Evolutionary conservation across 2,329 filamentous ascomycete genomes (phyloP).

Genomic region (Colletotrichum zoysiae): DNA sequence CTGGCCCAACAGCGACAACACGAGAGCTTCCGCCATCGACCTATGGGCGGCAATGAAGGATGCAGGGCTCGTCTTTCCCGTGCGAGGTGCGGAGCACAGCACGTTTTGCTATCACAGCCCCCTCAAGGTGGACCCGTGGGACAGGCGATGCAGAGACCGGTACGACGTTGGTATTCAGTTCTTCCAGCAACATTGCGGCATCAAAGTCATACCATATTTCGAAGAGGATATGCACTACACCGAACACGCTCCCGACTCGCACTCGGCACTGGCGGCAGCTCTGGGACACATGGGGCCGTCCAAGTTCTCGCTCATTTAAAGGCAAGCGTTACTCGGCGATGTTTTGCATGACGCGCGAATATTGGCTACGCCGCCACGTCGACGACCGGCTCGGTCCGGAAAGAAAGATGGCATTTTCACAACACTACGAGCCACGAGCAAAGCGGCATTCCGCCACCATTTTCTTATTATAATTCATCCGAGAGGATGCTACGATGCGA

Average conservation of each 20-base stretch:
- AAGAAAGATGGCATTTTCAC: neutral
- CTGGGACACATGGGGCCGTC: constrained; percentile 35
- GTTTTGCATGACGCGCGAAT: neutral
- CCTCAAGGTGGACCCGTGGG: constrained; percentile 59
- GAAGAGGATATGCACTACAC: constrained; percentile 59
- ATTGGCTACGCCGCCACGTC: too few species aligned
- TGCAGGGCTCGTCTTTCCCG: constrained; percentile 52
- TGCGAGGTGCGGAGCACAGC: constrained; percentile 54
- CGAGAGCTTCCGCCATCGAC: constrained; percentile 53
- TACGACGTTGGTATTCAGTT: constrained; percentile 55
- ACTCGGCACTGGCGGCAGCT: constrained; percentile 38
- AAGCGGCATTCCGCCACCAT: constrained; percentile 10
- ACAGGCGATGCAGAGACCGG: constrained; percentile 57
- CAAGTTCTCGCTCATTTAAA: constrained; percentile 40
- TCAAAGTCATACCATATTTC: constrained; percentile 56
- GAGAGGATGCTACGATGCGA: constrained; percentile 29
- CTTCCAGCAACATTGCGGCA: constrained; percentile 54
- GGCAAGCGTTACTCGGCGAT: neutral
- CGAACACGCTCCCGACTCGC: constrained; percentile 52
- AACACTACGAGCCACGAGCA: constrained; percentile 16
- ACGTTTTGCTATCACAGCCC: constrained; percentile 59
- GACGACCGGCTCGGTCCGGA: too few species aligned
- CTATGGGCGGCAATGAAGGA: constrained; percentile 54
- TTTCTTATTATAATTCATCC: constrained; percentile 24
- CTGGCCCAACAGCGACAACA: constrained; percentile 50